Base-by-base conservation (phyloP, 345 rosid genomes). In the Raphanus sativus region DNA sequence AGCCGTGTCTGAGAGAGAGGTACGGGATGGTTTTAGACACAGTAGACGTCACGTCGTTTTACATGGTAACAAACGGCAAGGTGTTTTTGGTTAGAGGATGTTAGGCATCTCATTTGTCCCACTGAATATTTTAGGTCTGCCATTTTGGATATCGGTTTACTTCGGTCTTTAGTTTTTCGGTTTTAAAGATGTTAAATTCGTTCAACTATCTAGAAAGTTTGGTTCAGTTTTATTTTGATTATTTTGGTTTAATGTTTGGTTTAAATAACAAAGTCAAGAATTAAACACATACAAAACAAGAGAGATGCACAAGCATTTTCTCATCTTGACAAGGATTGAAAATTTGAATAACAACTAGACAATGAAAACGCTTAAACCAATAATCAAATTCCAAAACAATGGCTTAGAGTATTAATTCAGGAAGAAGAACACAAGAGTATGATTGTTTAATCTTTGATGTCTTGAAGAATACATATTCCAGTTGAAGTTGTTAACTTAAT, bases 31-130 rank as follows among this genome's bases (percentile, higher is more conserved):
- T 30, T 70, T 8, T 58, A 67, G 60, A 34, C 50, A 16, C 13
- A 34, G 50, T 62, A 50, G 59, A 75, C 63, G 54, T 60, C 70
- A 17, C 65, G 83, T 62, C 66, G 77, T 75, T 81, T 80, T 26
- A 2, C 10, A 4, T 66, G 1, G 2, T 26, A 1, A 36, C 1
- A 71, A 76, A 81, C 81, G 77, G 55, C 76, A 56, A 8, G 56
- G 29, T 59, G 70, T 73, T 73, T 65, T 73, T 65, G 11, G 9
- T 5, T 4, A 17, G 12, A 56, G 13, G 28, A 56, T 21, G 26
- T 3, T 56, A 12, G 28, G 62, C 29, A 56, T 56, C 28, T 55
- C 13, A 8, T 13, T 50, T 50, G 56, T 13, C 48, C 3, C n/a
- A 40, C 13, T 40, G 38, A 7, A 34, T 34, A 7, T 34, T n/a